Base-by-base conservation (phyloP, 345 rosid species). In the Erucastrum elatum region DNA sequence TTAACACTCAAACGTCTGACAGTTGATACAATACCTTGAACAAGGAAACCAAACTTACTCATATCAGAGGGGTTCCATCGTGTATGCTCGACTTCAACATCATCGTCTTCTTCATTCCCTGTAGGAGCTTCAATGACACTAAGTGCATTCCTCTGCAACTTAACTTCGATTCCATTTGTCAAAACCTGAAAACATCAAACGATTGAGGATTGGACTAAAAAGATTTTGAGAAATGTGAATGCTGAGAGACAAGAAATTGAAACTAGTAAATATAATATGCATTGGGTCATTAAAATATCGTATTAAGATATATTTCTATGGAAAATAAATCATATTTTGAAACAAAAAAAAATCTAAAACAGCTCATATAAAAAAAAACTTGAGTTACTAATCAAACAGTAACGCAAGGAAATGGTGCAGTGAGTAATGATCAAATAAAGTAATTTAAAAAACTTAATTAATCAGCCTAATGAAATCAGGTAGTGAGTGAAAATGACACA, bases 61-160 rank as follows among this genome's bases (percentile, higher is more conserved):
- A 88, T 81, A 76, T 90, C 97, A 0, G 92, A 92, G 51, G 85
- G 89, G 80, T 89, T 94, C 88, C 90, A 90, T 10, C 79, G 90
- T 10, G 78, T 76, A 37, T 87, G 89, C 63, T 88, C 95, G 0
- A 88, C 82, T 82, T 89, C 97, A 66, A 90, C 80, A 69, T 89
- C 95, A n/a, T 86, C 90, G 64, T 91, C 95, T 68, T 84, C 97
- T 81, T 92, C 97, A 46, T 92, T 90, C n/a, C 98, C 98, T 3
- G 94, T 94, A 67, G 98, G 97, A 77, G 91, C 88, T 90, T 92
- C 98, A 64, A 94, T 84, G 80, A 94, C 98, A 70, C 98, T 94
- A 12, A 94, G 98, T 0, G 98, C 98, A 87, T 94, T 94, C 81
- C 98, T 87, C 85, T 94, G 98, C 70, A 94, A 86, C 85, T 94